These are phyloP conservation scores for Beauveria sp. DNA, from an alignment of 2,329 filamentous ascomycete genomes.

Conservation along the genomic window DNA sequence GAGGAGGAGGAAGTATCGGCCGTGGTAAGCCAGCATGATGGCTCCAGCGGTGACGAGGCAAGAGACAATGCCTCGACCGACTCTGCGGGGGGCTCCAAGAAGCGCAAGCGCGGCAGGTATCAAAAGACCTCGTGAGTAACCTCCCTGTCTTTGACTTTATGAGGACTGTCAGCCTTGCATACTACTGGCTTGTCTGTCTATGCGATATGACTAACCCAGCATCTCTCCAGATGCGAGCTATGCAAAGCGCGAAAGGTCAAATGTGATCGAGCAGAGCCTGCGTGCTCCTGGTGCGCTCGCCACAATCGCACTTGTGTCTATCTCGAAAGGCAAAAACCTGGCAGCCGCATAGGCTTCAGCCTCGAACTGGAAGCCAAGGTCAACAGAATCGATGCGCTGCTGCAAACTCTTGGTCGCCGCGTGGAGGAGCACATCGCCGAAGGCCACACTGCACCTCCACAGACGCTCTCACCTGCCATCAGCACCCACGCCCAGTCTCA, in stretches of 20 bases:
- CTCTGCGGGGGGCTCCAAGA: constrained; percentile 23
- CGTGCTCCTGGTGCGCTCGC: constrained; percentile 64
- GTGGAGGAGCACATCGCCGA: constrained; percentile 35
- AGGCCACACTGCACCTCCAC: constrained; percentile 20
- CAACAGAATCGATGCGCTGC: constrained; percentile 42
- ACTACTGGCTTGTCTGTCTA: not conserved
- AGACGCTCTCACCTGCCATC: constrained; percentile 26
- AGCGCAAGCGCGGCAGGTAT: constrained; percentile 33
- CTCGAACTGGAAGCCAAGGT: constrained; percentile 51
- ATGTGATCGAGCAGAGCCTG: constrained; percentile 47
- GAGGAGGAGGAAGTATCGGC: constrained; percentile 4
- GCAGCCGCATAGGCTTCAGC: constrained; percentile 54
- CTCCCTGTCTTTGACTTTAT: not conserved
- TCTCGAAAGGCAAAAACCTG: constrained; percentile 63
- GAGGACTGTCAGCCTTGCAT: not conserved
- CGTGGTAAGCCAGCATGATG: constrained; percentile 15
- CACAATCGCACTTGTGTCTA: constrained; percentile 62
- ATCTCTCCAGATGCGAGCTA: constrained; percentile 30
- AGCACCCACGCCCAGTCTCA: constrained; percentile 28
- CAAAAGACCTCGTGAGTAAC: constrained; percentile 35
- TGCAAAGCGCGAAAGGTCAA: constrained; percentile 40
- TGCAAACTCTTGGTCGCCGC: constrained; percentile 34
- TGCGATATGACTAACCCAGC: constrained; percentile 1
- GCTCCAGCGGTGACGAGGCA: constrained; percentile 30
- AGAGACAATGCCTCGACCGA: constrained; percentile 23